Percentiles rank a stretch among this genome's conserved stretches.
Conservation (phyloP, 129 eudicot species). For the Deinandra increscens region DNA sequence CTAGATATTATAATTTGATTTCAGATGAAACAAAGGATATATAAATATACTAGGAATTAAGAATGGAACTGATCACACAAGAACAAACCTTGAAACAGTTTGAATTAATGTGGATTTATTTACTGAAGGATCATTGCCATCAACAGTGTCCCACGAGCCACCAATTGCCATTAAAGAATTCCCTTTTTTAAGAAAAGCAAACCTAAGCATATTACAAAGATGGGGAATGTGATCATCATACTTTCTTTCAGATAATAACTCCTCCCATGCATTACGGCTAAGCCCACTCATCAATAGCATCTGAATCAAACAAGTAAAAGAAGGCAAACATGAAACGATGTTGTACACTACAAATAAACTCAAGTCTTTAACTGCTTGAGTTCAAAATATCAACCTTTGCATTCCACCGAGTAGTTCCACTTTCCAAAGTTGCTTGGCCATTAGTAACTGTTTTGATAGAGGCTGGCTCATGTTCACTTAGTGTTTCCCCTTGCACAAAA, state of each 20-base stretch:
- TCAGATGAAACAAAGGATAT: background rate
- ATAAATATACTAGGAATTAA: background rate
- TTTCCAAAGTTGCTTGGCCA: constrained; percentile 26
- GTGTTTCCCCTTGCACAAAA: constrained; percentile 59
- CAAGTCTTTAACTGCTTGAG: background rate
- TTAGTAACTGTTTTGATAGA: constrained; percentile 22
- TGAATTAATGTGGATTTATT: constrained; percentile 71
- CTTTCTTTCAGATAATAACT: constrained; percentile 74
- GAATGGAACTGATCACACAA: background rate
- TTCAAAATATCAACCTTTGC: constrained; percentile 57
- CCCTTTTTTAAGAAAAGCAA: constrained; percentile 66
- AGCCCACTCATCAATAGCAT: constrained; percentile 95
- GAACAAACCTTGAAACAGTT: constrained; percentile 66
- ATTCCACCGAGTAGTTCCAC: constrained; percentile 64
- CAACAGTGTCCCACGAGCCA: constrained; percentile 83
- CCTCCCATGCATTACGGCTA: constrained; percentile 79
- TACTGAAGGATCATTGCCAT: constrained; percentile 77
- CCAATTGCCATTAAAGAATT: constrained; percentile 76
- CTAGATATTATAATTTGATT: constrained; percentile 31
- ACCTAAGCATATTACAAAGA: constrained; percentile 82
- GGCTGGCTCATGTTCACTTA: constrained; percentile 33
- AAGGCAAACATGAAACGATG: background rate
- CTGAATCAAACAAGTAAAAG: constrained; percentile 39
- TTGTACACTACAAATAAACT: background rate
- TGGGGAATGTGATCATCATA: constrained; percentile 86